A percentile compares a stretch with the other conserved stretches of the same genome.
phyloP scores from a whole-genome alignment of 1,284 basidiomycete genomes.

The Trametes polyzona region DNA sequence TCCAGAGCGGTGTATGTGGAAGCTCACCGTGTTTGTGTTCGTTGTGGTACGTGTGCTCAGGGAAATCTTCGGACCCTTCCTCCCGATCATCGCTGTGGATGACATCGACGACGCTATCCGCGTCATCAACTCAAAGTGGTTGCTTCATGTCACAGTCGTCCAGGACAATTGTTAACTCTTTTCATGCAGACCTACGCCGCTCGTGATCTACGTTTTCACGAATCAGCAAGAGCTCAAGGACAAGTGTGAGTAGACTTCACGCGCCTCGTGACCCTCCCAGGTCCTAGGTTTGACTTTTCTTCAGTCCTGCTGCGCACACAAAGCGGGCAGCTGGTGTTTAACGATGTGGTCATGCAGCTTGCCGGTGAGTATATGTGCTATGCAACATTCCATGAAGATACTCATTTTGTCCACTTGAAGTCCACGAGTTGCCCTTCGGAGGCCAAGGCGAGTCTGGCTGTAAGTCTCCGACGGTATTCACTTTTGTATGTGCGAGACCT shows the following conservation, averaged over 20 bases:
- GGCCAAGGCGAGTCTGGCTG: constrained; percentile 53
- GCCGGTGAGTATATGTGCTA: constrained; percentile 38
- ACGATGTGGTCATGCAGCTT: constrained; percentile 56
- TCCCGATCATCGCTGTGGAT: constrained; percentile 66
- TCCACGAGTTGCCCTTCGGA: constrained; percentile 50
- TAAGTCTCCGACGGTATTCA: constrained; percentile 31
- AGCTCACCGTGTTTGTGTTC: not conserved
- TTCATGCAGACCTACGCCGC: constrained; percentile 44
- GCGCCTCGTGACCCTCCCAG: constrained; percentile 28
- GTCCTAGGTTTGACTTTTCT: constrained; percentile 21
- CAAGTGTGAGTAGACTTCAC: constrained; percentile 39
- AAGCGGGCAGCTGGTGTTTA: constrained; percentile 56
- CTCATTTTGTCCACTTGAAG: constrained; percentile 26
- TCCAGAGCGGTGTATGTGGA: not conserved
- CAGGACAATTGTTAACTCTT: not conserved
- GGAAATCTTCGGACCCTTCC: constrained; percentile 72
- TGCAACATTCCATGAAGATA: not conserved
- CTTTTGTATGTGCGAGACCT: not conserved
- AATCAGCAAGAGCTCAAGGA: constrained; percentile 43
- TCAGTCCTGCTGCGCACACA: constrained; percentile 51
- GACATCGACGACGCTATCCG: constrained; percentile 55
- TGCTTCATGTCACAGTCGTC: not conserved
- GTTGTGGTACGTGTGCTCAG: constrained; percentile 33
- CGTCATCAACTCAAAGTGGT: constrained; percentile 51
- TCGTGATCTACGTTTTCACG: constrained; percentile 56